Percentiles rank a stretch among this genome's conserved stretches.
Conservation (phyloP, 2,329 filamentous ascomycete species). For the Colletotrichum spinosum region DNA sequence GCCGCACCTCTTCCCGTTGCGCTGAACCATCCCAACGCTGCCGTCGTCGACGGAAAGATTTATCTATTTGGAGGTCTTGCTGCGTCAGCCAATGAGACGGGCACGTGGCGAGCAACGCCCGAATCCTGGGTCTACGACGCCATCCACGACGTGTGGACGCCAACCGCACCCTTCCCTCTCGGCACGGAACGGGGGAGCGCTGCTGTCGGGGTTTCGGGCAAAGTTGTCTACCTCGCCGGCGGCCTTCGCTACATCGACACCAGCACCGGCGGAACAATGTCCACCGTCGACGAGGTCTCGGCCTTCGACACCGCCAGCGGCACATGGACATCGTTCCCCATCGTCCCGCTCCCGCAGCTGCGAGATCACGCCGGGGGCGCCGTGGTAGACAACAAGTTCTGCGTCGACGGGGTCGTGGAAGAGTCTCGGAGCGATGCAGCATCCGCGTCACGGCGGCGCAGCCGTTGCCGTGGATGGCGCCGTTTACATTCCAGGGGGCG, state of each 20-base stretch:
- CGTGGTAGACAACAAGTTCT: constrained; percentile 16
- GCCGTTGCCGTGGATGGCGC: no score
- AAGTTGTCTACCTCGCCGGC: constrained; percentile 1
- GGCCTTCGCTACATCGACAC: constrained; percentile 9
- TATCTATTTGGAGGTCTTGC: constrained; percentile 53
- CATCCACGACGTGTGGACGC: constrained; percentile 42
- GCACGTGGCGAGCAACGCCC: constrained; percentile 4
- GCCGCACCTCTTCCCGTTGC: constrained; percentile 43
- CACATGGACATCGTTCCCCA: background rate
- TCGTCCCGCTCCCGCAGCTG: constrained; percentile 3
- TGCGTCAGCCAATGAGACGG: constrained; percentile 39
- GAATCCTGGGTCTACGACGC: constrained; percentile 43
- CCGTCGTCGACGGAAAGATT: constrained; percentile 48
- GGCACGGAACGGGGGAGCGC: constrained; percentile 44
- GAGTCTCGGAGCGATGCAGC: no score
- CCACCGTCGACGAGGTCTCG: constrained; percentile 9
- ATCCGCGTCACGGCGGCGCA: no score
- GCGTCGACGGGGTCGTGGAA: background rate
- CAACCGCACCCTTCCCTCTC: constrained; percentile 43
- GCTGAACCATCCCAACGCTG: constrained; percentile 52
- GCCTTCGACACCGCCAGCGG: background rate
- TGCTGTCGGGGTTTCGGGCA: constrained; percentile 6
- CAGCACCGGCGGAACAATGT: background rate
- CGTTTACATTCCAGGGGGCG: no score
- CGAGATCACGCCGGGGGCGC: constrained; percentile 21